Base-by-base conservation (phyloP, 805 yeast genomes). In the Torulaspora indica region DNA sequence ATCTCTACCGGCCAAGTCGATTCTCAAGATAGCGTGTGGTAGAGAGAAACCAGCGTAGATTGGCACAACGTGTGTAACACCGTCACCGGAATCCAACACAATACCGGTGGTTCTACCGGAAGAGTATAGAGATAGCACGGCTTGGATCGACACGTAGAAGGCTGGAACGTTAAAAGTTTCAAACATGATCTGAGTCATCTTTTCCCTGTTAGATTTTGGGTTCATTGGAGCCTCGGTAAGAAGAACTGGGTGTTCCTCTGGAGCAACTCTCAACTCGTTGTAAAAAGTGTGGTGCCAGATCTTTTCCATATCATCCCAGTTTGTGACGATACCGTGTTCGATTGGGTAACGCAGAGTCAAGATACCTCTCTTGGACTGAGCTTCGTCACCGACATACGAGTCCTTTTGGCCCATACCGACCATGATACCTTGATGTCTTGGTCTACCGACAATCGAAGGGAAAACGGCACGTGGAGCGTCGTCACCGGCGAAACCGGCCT, bases 401-500 rank as follows among this genome's bases (percentile, higher is more conserved):
- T 93, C 98, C 79, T 93, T 93, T 79, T 93, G 98, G 72, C 97
- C 97, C 96, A 93, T 89, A 75, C 98, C 98, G 64, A 91, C 98
- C 97, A 90, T 90, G 80, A 89, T 90, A 83, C 98, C 98, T 75
- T 93, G 98, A 74, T 93, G 98, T 82, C 96, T 90, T 79, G 98
- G 98, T 79, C 98, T 93, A 78, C 98, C 98, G 57, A 91, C 98
- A 68, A 93, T 91, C 53, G 98, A 93, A 69, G 98, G 98, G 91
- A 93, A 93, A 63, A 93, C 98, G 67, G 98, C 98, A 75, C 97
- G 86, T 71, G 98, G 98, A 57, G 98, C 98, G 78, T 93, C 98
- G 71, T 93, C 98, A 79, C 98, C 98, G 82, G 98, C 98, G 72
- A 90, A 93, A 76, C 98, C 98, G 91, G 98, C 98, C 74, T 93